Evolutionary conservation across 176 grass and related monocot species (phyloP).

Genomic region (Cymbopogon citratus): DNA sequence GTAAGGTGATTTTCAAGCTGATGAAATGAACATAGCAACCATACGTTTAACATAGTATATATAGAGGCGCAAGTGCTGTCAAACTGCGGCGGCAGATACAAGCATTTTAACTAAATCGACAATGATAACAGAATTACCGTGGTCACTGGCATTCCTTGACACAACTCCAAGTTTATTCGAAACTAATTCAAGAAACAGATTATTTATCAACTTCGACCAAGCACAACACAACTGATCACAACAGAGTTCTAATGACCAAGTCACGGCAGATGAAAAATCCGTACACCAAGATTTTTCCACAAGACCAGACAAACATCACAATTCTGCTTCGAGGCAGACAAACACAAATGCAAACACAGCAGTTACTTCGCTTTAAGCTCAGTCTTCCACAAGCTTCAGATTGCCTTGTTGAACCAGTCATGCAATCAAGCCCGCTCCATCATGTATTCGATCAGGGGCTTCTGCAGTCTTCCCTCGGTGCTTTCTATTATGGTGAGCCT

Average conservation of each 20-base stretch:
- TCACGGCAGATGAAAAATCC: not conserved
- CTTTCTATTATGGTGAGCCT: conserved; percentile 55
- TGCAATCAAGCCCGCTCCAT: conserved; percentile 34
- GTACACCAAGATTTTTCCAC: conserved; percentile 8
- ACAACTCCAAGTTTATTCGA: conserved; percentile 32
- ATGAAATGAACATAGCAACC: not conserved
- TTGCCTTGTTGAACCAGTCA: not conserved
- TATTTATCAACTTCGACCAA: conserved; percentile 2
- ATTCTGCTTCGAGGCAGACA: conserved; percentile 9
- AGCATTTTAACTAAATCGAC: not conserved
- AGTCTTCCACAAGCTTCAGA: conserved; percentile 11
- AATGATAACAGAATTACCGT: not conserved
- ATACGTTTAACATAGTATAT: not conserved
- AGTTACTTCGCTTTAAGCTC: not conserved
- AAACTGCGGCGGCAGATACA: not conserved
- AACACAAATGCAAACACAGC: conserved; percentile 8
- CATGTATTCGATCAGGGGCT: conserved; percentile 36
- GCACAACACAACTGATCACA: conserved; percentile 6
- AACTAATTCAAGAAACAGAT: not conserved
- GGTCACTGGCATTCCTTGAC: not conserved
- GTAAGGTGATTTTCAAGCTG: not conserved
- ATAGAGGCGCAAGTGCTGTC: not conserved
- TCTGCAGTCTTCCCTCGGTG: conserved; percentile 26
- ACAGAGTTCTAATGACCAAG: not conserved
- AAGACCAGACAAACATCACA: not conserved